Percentiles rank a stretch among this genome's conserved stretches.
Evolutionary conservation across 495 filamentous ascomycete species (phyloP).

Genomic region (Choiromyces venosus): DNA sequence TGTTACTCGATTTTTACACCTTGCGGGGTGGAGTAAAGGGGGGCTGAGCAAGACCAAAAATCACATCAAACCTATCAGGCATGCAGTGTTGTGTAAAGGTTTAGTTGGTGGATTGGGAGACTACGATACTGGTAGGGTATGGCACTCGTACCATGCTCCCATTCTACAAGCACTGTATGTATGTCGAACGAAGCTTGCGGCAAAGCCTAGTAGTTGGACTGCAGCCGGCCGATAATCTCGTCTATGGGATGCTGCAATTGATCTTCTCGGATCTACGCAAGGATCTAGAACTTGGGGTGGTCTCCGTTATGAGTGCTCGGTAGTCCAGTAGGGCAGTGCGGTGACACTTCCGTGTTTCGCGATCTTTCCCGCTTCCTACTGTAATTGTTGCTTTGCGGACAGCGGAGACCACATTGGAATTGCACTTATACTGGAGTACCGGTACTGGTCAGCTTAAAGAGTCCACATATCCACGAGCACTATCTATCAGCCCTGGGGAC

Average conservation of each 20-base stretch:
- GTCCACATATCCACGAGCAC: not conserved
- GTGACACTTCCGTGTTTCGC: not conserved
- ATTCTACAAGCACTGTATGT: not conserved
- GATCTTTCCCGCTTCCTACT: not conserved
- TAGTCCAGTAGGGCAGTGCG: not conserved
- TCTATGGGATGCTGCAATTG: not conserved
- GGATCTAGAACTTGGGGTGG: not conserved
- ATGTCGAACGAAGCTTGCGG: not conserved
- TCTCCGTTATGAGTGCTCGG: not conserved
- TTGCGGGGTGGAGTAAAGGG: not conserved
- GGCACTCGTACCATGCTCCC: no score
- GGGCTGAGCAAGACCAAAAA: not conserved
- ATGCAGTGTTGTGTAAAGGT: not conserved
- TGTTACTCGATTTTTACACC: not conserved
- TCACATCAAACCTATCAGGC: not conserved
- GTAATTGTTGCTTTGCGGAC: not conserved
- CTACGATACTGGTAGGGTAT: no score
- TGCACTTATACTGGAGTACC: not conserved
- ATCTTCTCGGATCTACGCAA: not conserved
- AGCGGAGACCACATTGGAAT: not conserved
- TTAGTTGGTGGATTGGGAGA: not conserved
- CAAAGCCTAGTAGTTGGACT: not conserved
- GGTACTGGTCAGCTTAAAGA: not conserved
- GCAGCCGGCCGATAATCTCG: not conserved
- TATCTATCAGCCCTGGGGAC: not conserved